These are phyloP conservation scores for Rhodotorula toruloides DNA, from an alignment of 768 basidiomycete genomes.

Conservation along the genomic window DNA sequence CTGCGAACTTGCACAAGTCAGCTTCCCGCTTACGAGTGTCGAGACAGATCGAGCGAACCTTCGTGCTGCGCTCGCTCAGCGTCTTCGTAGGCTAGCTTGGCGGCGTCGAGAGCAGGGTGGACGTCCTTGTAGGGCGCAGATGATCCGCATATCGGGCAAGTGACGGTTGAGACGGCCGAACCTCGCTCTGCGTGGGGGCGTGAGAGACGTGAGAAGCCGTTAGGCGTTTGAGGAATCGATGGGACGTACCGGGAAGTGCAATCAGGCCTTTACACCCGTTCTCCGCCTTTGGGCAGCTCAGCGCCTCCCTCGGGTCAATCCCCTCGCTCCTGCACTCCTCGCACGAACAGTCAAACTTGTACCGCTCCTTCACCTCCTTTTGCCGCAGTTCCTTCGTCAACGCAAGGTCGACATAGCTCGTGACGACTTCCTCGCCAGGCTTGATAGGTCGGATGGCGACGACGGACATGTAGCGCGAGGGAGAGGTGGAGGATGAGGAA, in stretches of 20 bases:
- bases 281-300: constrained; percentile 53
- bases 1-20: constrained; percentile 47
- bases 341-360: constrained; percentile 73
- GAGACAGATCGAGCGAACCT: background rate
- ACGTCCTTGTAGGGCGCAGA: constrained; percentile 1
- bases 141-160: background rate
- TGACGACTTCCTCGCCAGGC: constrained; percentile 71
- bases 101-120: background rate
- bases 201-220: background rate
- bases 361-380: constrained; percentile 61
- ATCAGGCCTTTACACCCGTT: constrained; percentile 24
- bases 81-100: background rate
- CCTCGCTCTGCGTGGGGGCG: background rate
- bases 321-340: constrained; percentile 16
- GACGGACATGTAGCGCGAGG: constrained; percentile 57
- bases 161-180: background rate
- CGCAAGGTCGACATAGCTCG: constrained; percentile 79
- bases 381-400: constrained; percentile 59
- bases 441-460: constrained; percentile 63
- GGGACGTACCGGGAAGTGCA: constrained; percentile 13
- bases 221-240: too few species aligned
- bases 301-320: constrained; percentile 63
- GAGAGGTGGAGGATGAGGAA: background rate
- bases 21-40: too few species aligned
- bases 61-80: constrained; percentile 23